These are phyloP conservation scores for Zygnema cylindricum DNA, from an alignment of 139 green algal genomes.

Conservation along the genomic window DNA sequence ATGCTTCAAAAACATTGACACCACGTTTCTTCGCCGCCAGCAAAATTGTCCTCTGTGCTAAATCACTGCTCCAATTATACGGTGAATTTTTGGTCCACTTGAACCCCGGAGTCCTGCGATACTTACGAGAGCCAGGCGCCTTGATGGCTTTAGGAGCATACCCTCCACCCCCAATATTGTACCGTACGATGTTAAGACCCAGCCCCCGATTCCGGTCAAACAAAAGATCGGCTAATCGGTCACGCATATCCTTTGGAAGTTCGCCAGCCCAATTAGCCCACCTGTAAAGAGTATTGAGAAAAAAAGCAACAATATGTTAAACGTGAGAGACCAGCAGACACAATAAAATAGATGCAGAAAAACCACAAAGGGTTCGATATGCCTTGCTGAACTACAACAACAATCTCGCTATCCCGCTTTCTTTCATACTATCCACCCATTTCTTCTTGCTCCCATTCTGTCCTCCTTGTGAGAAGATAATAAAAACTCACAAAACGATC, in stretches of 20 bases:
- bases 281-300: background rate
- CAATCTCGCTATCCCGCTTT: too few species aligned
- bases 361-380: background rate
- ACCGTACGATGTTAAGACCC: slow-evolving; percentile 58
- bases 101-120: slow-evolving; percentile 19
- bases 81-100: slow-evolving; percentile 12
- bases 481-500: too few species aligned
- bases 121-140: background rate
- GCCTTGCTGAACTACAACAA: too few species aligned
- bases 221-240: slow-evolving; percentile 49
- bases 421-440: too few species aligned
- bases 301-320: background rate
- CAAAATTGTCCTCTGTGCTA: slow-evolving; percentile 45
- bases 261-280: slow-evolving; percentile 5
- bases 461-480: background rate
- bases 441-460: too few species aligned
- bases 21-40: slow-evolving; percentile 47
- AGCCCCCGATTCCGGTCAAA: slow-evolving; percentile 54
- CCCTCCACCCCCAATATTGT: slow-evolving; percentile 56
- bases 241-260: background rate
- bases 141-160: background rate
- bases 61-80: slow-evolving; percentile 54
- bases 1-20: slow-evolving; percentile 54
- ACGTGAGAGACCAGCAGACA: background rate
- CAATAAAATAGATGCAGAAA: background rate